phyloP scores from a whole-genome alignment of 2,329 filamentous ascomycete genomes.

The Chaetomium olivaceum region DNA sequence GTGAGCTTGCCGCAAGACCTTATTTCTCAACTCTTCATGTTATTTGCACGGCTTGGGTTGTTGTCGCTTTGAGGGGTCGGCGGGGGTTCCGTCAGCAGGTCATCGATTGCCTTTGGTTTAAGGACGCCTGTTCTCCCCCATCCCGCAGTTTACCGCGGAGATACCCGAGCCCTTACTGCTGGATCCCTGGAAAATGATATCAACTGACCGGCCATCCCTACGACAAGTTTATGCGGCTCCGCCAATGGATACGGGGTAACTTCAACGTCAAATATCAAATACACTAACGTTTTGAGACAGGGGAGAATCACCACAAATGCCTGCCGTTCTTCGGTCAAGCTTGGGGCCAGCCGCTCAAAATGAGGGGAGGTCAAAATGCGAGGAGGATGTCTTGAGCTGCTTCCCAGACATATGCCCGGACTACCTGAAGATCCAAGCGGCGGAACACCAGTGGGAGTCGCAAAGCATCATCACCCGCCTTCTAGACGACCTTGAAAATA shows the following conservation, averaged over 20 bases:
- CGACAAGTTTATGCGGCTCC: not conserved
- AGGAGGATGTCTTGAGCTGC: constrained; percentile 37
- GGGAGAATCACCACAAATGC: constrained; percentile 3
- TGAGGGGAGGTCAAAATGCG: constrained; percentile 32
- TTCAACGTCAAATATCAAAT: not conserved
- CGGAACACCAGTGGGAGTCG: constrained; percentile 35
- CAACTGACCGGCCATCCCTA: not conserved
- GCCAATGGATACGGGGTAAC: not conserved
- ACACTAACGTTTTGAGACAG: constrained; percentile 13
- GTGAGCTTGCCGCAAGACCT: not conserved
- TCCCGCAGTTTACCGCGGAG: not conserved
- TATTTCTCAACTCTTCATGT: not conserved
- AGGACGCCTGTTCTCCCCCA: not conserved
- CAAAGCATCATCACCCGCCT: constrained; percentile 42
- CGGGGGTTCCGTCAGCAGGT: not conserved
- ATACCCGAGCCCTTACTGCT: not conserved
- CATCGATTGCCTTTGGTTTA: not conserved
- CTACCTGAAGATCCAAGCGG: constrained; percentile 39
- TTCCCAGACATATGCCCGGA: constrained; percentile 51
- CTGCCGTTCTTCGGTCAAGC: not conserved
- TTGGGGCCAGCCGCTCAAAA: not conserved
- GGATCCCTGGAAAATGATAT: not conserved
- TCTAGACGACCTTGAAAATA: constrained; percentile 44
- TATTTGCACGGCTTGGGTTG: not conserved
- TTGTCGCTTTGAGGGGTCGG: not conserved